A percentile compares a stretch with the other conserved stretches of the same genome.
These are phyloP conservation scores for Russula sp. DNA, from an alignment of 768 basidiomycete genomes.

Conservation along the genomic window DNA sequence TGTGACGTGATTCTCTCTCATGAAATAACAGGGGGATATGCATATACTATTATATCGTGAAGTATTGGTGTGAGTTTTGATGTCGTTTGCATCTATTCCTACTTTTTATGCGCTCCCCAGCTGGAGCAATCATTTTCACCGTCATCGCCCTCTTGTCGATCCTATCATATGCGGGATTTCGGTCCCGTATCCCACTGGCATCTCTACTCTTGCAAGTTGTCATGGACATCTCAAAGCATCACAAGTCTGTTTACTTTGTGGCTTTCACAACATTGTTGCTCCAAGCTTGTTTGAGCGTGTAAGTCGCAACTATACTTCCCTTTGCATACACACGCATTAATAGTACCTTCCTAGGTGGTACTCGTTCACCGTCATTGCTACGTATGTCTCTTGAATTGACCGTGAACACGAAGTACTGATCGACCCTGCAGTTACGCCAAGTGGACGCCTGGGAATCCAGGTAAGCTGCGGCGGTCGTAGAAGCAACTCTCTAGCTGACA, in stretches of 20 bases:
- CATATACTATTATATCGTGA: constrained; percentile 67
- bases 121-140: constrained; percentile 81
- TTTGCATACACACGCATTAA: neutral
- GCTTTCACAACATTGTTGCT: constrained; percentile 64
- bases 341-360: constrained; percentile 49
- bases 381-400: constrained; percentile 36
- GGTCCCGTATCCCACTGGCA: constrained; percentile 71
- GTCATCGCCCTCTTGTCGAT: constrained; percentile 72
- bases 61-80: constrained; percentile 53
- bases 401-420: neutral
- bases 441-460: constrained; percentile 72
- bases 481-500: neutral
- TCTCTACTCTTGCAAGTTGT: constrained; percentile 74
- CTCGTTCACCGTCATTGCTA: constrained; percentile 69
- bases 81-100: neutral
- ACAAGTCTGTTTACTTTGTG: constrained; percentile 73
- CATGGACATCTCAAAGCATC: constrained; percentile 81
- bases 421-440: constrained; percentile 42
- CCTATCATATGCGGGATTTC: constrained; percentile 66
- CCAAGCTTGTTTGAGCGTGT: constrained; percentile 68
- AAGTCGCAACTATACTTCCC: constrained; percentile 27
- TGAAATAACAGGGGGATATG: constrained; percentile 52
- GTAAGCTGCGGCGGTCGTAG: constrained; percentile 35
- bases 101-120: constrained; percentile 31
- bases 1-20: constrained; percentile 1